Conservation (phyloP, 148 eudicot genomes). For the Chenopodium album region DNA sequence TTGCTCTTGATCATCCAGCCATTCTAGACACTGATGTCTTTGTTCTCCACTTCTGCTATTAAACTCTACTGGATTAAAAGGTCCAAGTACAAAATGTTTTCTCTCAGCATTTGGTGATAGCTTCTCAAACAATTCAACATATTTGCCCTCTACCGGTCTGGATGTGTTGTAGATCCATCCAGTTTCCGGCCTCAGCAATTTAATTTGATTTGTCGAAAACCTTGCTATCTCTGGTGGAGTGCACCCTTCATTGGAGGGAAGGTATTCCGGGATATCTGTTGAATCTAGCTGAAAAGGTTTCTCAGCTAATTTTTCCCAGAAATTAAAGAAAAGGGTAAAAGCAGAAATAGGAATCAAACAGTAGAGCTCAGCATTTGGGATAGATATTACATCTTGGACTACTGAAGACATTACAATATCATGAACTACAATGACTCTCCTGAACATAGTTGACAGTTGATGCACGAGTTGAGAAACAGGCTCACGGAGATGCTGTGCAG, state of each 20-base stretch:
- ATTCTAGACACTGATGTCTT: constrained; percentile 23
- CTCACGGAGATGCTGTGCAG: constrained; percentile 20
- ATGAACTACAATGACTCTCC: constrained; percentile 23
- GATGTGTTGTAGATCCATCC: constrained; percentile 35
- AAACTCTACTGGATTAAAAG: constrained; percentile 23
- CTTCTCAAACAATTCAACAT: constrained; percentile 23
- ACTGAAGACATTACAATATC: constrained; percentile 21
- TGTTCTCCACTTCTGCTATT: not conserved
- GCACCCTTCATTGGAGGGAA: constrained; percentile 34
- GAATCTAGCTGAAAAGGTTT: constrained; percentile 28
- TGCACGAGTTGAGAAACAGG: constrained; percentile 24
- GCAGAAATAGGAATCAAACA: constrained; percentile 16
- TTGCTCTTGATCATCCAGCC: constrained; percentile 32
- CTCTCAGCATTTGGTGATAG: constrained; percentile 3
- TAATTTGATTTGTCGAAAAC: constrained; percentile 8
- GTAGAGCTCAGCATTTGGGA: constrained; percentile 25
- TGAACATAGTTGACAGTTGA: constrained; percentile 16
- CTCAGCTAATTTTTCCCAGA: constrained; percentile 19
- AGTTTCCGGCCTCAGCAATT: constrained; percentile 9
- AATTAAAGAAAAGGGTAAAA: constrained; percentile 15
- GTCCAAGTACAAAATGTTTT: constrained; percentile 30
- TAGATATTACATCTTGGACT: constrained; percentile 27
- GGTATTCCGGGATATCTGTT: not conserved
- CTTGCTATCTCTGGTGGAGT: constrained; percentile 19
- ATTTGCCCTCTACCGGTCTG: constrained; percentile 36